These are phyloP conservation scores for Zychaea mexicana DNA, from an alignment of 371 early-diverging fungal species.

Conservation along the genomic window DNA sequence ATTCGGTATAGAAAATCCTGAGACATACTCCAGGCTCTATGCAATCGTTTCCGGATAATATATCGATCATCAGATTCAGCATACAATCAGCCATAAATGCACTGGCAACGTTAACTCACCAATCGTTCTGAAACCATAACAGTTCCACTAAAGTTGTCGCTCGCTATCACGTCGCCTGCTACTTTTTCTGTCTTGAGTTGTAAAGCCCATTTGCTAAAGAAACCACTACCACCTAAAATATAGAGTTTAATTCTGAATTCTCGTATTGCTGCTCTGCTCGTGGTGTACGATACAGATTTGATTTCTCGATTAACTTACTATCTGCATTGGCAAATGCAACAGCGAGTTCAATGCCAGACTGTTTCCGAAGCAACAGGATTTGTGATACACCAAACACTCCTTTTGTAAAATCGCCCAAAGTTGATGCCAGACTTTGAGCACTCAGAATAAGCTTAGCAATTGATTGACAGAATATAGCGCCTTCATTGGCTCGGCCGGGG, in stretches of 20 bases:
- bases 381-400: conserved; percentile 18
- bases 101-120: not conserved
- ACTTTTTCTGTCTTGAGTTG: conserved; percentile 9
- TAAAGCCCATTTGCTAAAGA: conserved; percentile 16
- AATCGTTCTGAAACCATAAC: conserved; percentile 1
- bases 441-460: conserved; percentile 19
- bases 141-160: conserved; percentile 3
- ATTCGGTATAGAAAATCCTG: conserved; percentile 21
- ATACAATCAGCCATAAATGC: too few species aligned
- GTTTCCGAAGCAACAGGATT: conserved; percentile 5
- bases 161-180: conserved; percentile 6
- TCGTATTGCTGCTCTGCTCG: too few species aligned
- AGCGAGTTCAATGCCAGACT: conserved; percentile 4
- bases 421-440: not conserved
- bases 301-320: not conserved
- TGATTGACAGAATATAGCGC: conserved; percentile 17
- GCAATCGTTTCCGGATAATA: not conserved
- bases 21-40: conserved; percentile 7
- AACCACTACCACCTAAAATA: not conserved
- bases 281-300: not conserved
- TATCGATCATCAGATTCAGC: not conserved
- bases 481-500: conserved; percentile 22
- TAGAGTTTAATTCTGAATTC: not conserved
- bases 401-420: conserved; percentile 1
- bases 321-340: conserved; percentile 15